These are phyloP conservation scores for Starmera pachycereana DNA, from an alignment of 805 yeast species.

Conservation along the genomic window DNA sequence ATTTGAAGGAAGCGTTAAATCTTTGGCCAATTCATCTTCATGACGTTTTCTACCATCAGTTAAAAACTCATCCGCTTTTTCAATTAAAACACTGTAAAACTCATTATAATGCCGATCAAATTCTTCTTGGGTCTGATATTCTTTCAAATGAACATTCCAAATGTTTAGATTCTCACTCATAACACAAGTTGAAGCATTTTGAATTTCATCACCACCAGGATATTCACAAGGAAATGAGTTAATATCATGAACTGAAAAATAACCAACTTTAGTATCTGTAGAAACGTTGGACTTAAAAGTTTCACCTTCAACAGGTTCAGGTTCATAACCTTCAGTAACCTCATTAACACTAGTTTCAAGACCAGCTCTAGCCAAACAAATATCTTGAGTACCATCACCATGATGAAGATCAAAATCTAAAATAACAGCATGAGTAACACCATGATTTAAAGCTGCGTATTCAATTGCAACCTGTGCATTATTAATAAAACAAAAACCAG, in stretches of 20 bases:
- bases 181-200: conserved; percentile 71
- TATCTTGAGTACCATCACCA: conserved; percentile 85
- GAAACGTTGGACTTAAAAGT: conserved; percentile 30
- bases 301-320: conserved; percentile 27
- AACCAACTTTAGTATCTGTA: conserved; percentile 55
- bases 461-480: conserved; percentile 77
- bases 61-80: conserved; percentile 58
- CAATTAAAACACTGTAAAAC: conserved; percentile 49
- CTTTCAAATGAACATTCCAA: conserved; percentile 77
- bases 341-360: conserved; percentile 40
- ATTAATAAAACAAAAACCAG: conserved; percentile 75
- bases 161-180: conserved; percentile 67
- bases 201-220: conserved; percentile 60
- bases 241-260: conserved; percentile 76
- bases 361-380: conserved; percentile 73
- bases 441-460: conserved; percentile 54
- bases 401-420: conserved; percentile 80
- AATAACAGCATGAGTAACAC: conserved; percentile 71
- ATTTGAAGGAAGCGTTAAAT: conserved; percentile 13
- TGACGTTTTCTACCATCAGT: conserved; percentile 35
- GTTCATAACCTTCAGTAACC: conserved; percentile 14
- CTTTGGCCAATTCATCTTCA: conserved; percentile 21
- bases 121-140: conserved; percentile 53
- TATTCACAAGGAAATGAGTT: conserved; percentile 81
- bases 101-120: conserved; percentile 52